Evolutionary conservation across 345 rosid species (phyloP), one percentile per base, ranked within the genome.

Genomic region (Barbarea vulgaris): DNA sequence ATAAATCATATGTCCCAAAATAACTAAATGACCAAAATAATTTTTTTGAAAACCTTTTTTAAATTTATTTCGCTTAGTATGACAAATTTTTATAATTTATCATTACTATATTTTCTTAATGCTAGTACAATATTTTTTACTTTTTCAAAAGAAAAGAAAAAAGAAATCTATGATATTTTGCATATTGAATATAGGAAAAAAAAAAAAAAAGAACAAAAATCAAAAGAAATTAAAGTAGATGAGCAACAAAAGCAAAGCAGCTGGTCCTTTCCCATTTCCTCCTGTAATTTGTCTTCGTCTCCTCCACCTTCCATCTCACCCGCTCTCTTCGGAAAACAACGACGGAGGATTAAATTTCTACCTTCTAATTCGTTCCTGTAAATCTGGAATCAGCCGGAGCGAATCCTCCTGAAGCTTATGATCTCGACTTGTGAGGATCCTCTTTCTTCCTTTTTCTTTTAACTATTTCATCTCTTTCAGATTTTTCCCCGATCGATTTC

Each of bases 361-460:
- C 48, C 62, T 59, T 63, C 42, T 77, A 67, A 41, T 70, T 36
- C 42, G 0, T 36, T 46, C 76, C 67, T 36, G 1, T 1, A 33
- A 58, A 58, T 18, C 64, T 34, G 64, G 28, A 28, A 68, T 48
- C 58, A 13, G 19, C 76, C 67, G 60, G 59, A 55, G 19, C 52
- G n/a, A 77, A 46, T 64, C 55, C 55, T 64, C 55, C 55, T 64
- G 17, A 54, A 69, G 14, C 76, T 44, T 64, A 63, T 76, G 70
- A 61, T 70, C 75, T 76, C 76, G 25, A 71, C 15, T 58, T 65
- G 81, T 77, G 47, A 70, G 81, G 33, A 57, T 59, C 53, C 9
- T 46, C 4, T 44, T 36, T 27, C 0, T n/a, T n/a, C 0, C 10
- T 34, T 50, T 37, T 31, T 52, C 31, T 8, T 8, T 22, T 54